A percentile compares a stretch with the other conserved stretches of the same genome.
These are phyloP conservation scores for Neurospora sp. DNA, from an alignment of 495 filamentous ascomycete genomes.

Conservation along the genomic window DNA sequence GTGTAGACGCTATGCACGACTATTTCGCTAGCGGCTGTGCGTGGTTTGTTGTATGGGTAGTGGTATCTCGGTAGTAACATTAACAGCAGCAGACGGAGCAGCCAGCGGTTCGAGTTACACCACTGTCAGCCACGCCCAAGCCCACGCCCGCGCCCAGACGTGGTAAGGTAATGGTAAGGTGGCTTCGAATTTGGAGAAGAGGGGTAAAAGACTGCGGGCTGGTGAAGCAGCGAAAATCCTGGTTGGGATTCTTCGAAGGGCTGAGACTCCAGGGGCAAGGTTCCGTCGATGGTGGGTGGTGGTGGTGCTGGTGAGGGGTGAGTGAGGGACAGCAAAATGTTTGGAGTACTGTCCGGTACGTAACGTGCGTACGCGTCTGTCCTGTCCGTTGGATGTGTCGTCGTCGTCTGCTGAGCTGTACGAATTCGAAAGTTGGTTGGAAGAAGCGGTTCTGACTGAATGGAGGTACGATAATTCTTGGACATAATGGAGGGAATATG, in stretches of 20 bases:
- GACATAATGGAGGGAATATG: not conserved
- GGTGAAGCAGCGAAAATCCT: not conserved
- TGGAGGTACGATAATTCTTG: not conserved
- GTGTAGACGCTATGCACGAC: not conserved
- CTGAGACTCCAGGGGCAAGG: not conserved
- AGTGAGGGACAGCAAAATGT: not conserved
- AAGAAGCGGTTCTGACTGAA: not conserved
- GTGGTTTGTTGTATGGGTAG: not conserved
- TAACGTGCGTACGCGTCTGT: not conserved
- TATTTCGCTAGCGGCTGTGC: not conserved
- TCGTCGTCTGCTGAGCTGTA: not conserved
- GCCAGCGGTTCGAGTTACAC: not conserved
- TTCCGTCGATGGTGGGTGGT: not conserved
- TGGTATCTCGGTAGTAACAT: not conserved
- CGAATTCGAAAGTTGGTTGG: not conserved
- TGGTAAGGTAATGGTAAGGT: not conserved
- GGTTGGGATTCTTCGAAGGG: not conserved
- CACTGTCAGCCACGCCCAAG: not conserved
- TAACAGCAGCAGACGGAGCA: not conserved
- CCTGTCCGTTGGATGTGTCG: not conserved
- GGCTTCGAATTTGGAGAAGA: not conserved
- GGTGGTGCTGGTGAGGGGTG: not conserved
- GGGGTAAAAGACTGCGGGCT: not conserved
- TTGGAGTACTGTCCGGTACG: not conserved
- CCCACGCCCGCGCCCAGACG: not conserved